Evolutionary conservation across 2,329 filamentous ascomycete genomes (phyloP), one percentile per base, ranked within the genome.

Genomic region (Diaporthe nobilis): DNA sequence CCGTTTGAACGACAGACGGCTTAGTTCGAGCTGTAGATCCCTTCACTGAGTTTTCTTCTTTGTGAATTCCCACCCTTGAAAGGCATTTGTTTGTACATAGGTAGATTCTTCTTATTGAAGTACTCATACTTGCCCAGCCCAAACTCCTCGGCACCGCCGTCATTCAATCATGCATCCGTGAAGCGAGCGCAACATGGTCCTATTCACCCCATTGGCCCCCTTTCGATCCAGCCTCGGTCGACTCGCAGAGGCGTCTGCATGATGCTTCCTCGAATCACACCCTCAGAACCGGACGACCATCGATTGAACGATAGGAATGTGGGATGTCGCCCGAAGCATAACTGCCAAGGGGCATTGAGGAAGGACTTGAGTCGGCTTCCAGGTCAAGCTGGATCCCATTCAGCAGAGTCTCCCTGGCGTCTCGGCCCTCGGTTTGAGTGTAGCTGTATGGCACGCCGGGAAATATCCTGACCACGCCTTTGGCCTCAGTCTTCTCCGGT

Each of bases 141-240:
- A 8, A 22, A 39, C 28, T 8, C 15, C n/a, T 34, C 49, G 28
- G n/a, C 34, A 28, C 17, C 9, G 34, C n/a, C 4, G 47, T 70
- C 65, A 42, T 55, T 55, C 4, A 55, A 37, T 70, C 65, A 55
- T 70, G 15, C 28, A 28, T 39, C 47, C 47, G 65, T 68, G 47
- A 53, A 20, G 53, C 37, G 22, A 37, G 31, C 34, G 8, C 65
- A 39, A 39, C 10, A 22, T 9, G 31, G 34, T 22, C 15, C 8
- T 39, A 22, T 20, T 17, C 9, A 31, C 20, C 42, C 20, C 47
- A 28, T n/a, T 15, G 15, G 31, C 49, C 4, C 13, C 4, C 47
- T 7, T 55, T 31, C 15, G 34, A 47, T 28, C 22, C 8, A 15
- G 22, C 17, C 34, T 55, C 2, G 47, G 34, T 31, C 15, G 22